Percentiles rank a stretch among this genome's conserved stretches.
Conservation (phyloP, 2,329 filamentous ascomycete species). For the Madurella fahalii region DNA sequence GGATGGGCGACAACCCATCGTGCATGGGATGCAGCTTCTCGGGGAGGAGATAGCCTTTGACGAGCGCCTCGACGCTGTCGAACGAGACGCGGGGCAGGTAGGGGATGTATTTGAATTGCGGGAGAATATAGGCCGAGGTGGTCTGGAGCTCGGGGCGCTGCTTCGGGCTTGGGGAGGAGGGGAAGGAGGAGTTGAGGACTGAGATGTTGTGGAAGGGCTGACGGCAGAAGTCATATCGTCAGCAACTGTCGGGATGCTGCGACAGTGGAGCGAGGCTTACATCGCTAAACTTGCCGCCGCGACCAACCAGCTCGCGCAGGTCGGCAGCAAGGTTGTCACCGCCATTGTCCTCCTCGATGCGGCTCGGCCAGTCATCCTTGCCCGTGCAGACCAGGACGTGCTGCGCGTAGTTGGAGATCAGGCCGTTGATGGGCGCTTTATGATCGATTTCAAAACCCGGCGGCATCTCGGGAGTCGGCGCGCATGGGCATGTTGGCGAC, state of each 20-base stretch:
- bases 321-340: conserved; percentile 65
- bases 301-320: conserved; percentile 65
- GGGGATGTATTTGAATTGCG: conserved; percentile 76
- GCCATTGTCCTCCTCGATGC: conserved; percentile 76
- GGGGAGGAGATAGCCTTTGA: conserved; percentile 64
- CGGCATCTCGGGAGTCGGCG: conserved; percentile 60
- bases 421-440: conserved; percentile 65
- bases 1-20: conserved; percentile 53
- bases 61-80: conserved; percentile 52
- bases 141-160: conserved; percentile 45
- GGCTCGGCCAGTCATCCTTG: conserved; percentile 72
- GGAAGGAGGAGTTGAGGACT: conserved; percentile 71
- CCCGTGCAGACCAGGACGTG: conserved; percentile 84
- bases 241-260: too few species aligned
- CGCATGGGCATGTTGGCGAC: conserved; percentile 70
- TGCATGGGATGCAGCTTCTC: conserved; percentile 58
- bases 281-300: conserved; percentile 63
- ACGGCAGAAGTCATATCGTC: background rate
- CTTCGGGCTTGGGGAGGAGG: conserved; percentile 48
- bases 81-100: conserved; percentile 61
- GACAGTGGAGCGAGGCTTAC: conserved; percentile 40
- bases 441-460: conserved; percentile 70
- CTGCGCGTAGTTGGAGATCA: conserved; percentile 73
- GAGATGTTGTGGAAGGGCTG: conserved; percentile 82
- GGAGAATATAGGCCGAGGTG: conserved; percentile 71